Conservation (phyloP, 768 basidiomycete species). For the Hebeloma cylindrosporum region DNA sequence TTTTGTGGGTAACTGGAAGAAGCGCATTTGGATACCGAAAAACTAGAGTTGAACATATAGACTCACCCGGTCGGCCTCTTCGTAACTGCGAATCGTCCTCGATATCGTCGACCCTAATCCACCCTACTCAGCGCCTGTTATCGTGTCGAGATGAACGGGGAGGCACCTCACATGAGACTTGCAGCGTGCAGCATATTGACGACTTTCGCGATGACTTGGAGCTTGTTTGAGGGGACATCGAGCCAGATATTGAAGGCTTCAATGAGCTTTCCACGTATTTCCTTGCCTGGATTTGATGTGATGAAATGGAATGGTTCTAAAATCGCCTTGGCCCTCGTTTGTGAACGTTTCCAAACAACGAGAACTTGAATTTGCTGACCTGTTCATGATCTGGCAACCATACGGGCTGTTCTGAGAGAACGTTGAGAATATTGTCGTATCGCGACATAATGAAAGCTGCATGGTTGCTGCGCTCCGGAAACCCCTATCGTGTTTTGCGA, state of each 20-base stretch:
- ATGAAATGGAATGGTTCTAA: slow-evolving; percentile 90
- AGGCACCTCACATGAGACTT: slow-evolving; percentile 71
- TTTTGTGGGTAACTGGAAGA: slow-evolving; percentile 83
- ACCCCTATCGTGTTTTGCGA: too few relatives aligned
- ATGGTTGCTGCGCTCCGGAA: too few relatives aligned
- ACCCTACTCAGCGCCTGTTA: background rate
- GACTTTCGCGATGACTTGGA: slow-evolving; percentile 72
- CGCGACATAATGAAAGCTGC: slow-evolving; percentile 25
- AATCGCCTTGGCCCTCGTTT: slow-evolving; percentile 38
- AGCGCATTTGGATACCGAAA: background rate
- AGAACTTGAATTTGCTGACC: slow-evolving; percentile 19
- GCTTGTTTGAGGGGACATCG: slow-evolving; percentile 69
- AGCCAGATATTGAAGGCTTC: slow-evolving; percentile 95
- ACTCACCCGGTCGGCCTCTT: slow-evolving; percentile 76
- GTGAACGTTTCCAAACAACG: background rate
- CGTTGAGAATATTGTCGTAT: slow-evolving; percentile 42
- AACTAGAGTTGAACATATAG: background rate
- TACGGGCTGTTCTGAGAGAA: slow-evolving; percentile 30
- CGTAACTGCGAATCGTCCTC: slow-evolving; percentile 89
- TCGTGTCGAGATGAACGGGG: background rate
- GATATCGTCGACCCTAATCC: slow-evolving; percentile 86
- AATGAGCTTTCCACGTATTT: slow-evolving; percentile 83
- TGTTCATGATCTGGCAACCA: slow-evolving; percentile 38
- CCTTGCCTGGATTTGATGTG: slow-evolving; percentile 85
- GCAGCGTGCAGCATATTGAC: slow-evolving; percentile 96